Base-by-base conservation (phyloP, 75 land plant genomes). In the Adiantum capillusveneris region DNA sequence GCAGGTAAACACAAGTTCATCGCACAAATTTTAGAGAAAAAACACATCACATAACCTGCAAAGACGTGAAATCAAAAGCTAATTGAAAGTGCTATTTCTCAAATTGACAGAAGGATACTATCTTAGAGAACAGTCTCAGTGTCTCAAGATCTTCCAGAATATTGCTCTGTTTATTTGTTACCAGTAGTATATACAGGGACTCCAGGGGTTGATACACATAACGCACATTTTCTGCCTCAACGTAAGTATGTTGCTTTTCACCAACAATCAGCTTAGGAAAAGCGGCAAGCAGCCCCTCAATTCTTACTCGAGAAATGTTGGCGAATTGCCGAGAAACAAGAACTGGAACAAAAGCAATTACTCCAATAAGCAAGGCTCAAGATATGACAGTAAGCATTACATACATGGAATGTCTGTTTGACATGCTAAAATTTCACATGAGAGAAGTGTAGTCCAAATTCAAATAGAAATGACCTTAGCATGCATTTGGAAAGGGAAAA, bases 191-290 rank as follows among this genome's bases (percentile, higher is more conserved):
- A 62, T 81, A 95, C 18, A 95, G 48, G 24, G 65, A 51, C 55
- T 95, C 99, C 56, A 95, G 86, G 42, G 99, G 99, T 69, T 90
- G 99, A 68, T 95, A 95, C 17, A 95, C 99, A 80, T 95, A 95
- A 24, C 99, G 99, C 1, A 90, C 96, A 76, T 90, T 95, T 41
- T 95, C 96, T 42, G 96, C 86, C 73, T 95, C 99, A 57, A 90
- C 85, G 76, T 86, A 95, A 27, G 99, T 95, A 56, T 95, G 99
- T 29, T 95, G 99, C 63, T 95, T 95, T 42, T 96, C 99, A 42
- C 68, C 84, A 17, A 96, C 99, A 52, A 95, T 88, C 65, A 95
- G 65, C 76, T 95, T 95, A 0, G 99, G 99, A 64, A 89, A 95
- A 44, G 99, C 91, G 14, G 99, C 99, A 42, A 95, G 91, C 57